Base-by-base conservation (phyloP, 148 eudicot genomes). In the Silene latifolia region DNA sequence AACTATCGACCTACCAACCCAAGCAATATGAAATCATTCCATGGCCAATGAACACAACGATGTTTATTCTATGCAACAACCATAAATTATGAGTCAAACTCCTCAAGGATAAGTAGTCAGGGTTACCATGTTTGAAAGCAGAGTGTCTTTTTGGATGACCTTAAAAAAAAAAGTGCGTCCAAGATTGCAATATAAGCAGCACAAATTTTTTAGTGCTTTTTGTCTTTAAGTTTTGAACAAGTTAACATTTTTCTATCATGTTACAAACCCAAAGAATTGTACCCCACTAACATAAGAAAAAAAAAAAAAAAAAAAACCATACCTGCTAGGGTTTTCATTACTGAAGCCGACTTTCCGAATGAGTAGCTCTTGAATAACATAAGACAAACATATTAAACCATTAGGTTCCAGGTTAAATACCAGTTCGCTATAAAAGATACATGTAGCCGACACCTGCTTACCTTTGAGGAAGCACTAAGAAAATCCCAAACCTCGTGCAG, bases 401-500 rank as follows among this genome's bases (percentile, higher is more conserved):
- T 71, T 20, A 76, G 77, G 56, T 9, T 48, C 35, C 42, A 61
- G 53, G 58, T 32, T 20, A 48, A 32, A 59, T 44, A 67, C 59
- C 53, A 48, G 67, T 19, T 29, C 19, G 10, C 10, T 20, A n/a
- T 25, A 17, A 5, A 73, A 71, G 47, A 18, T 7, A 44, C 58
- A 72, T 7, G 57, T 17, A 24, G 58, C 53, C 66, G 75, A 58
- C 32, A 81, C 46, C 79, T 21, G 59, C 80, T 78, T 66, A 95
- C 99, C 96, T 90, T 95, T 32, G 99, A 92, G 67, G 97, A 84
- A 81, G 75, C 89, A 84, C 97, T 88, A 67, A 95, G 82, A 85
- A 95, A 95, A 80, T 95, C 99, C 99, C 94, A 92, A 61, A 92
- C 99, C 87, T 95, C 97, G 77, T 95, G 99, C 84, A 89, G 99